Conservation (phyloP, 257 asterid genomes). For the Eustoma russellianum region DNA sequence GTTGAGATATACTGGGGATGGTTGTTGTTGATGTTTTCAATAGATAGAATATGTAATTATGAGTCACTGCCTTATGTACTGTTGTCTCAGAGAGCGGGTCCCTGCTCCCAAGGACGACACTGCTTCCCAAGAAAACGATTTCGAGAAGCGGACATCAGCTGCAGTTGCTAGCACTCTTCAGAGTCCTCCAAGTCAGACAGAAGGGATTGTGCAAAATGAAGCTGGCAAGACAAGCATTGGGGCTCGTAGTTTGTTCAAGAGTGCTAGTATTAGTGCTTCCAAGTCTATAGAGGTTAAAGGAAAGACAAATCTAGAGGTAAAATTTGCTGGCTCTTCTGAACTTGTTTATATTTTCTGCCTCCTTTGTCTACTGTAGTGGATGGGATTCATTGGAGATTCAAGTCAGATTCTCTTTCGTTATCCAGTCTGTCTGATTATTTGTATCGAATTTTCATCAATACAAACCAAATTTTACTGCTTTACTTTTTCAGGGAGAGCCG, state of each 20-base stretch:
- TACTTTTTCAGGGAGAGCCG: conserved; percentile 20
- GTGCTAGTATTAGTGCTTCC: conserved; percentile 89
- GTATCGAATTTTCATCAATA: no score
- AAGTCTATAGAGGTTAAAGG: conserved; percentile 62
- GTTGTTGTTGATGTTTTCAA: no score
- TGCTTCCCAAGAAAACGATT: conserved; percentile 18
- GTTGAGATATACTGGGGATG: no score
- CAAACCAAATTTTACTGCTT: no score
- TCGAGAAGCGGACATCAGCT: no score
- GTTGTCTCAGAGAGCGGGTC: conserved; percentile 71
- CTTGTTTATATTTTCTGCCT: no score
- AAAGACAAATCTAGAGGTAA: conserved; percentile 27
- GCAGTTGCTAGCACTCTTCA: conserved; percentile 45
- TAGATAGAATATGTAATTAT: neutral
- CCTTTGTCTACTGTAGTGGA: no score
- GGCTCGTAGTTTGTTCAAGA: conserved; percentile 87
- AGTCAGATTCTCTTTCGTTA: no score
- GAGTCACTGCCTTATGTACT: neutral
- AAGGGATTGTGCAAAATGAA: conserved; percentile 27
- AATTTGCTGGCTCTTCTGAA: neutral
- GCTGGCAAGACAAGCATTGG: conserved; percentile 26
- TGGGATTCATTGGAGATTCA: no score
- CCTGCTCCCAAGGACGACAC: conserved; percentile 66
- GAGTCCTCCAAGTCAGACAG: conserved; percentile 26
- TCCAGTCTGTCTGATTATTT: no score